Base-by-base conservation (phyloP, 116 monocot genomes). In the Zostera marina region DNA sequence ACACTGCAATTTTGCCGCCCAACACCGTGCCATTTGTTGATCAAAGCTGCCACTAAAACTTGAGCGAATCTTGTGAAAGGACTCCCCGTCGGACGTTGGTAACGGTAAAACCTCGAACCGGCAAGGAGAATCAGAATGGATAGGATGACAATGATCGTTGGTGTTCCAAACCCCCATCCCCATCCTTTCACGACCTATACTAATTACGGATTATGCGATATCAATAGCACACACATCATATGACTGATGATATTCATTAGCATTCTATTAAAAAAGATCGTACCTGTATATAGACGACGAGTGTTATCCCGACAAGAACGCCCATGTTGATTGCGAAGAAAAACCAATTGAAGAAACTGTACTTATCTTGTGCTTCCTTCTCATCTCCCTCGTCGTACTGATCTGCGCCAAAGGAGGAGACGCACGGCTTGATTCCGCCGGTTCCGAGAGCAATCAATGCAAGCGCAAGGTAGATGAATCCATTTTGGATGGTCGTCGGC, bases 401-500 rank as follows among this genome's bases (percentile, higher is more conserved):
- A 70, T 81, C 81, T 5, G 76, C 81, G 11, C 81, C 81, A 45
- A 80, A 73, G 58, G 80, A 70, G 19, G 80, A 80, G 45, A 76
- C 70, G 71, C 87, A 83, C 17, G 92, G 92, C 23, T 85, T 68
- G 53, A 86, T 76, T 8, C 92, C 86, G 1, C 86, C 92, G 1
- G 87, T 77, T 1, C 92, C 92, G 12, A 77, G 32, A 6, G 80
- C 65, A 0, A 92, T 38, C 44, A 92, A 58, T 11, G 39, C 39
- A 42, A 87, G 83, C 9, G 66, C 63, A 1, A 43, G 13, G 42
- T 66, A 9, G 7, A 92, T 73, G 14, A 82, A 46, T 16, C 64
- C 44, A 13, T 74, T 22, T 54, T 88, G 83, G 7, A 0, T 0
- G 0, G 23, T 9, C 2, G 60, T 58, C 1, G 87, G 57, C 7